These are phyloP conservation scores for Garcia nutans DNA, from an alignment of 345 rosid genomes.

Conservation along the genomic window DNA sequence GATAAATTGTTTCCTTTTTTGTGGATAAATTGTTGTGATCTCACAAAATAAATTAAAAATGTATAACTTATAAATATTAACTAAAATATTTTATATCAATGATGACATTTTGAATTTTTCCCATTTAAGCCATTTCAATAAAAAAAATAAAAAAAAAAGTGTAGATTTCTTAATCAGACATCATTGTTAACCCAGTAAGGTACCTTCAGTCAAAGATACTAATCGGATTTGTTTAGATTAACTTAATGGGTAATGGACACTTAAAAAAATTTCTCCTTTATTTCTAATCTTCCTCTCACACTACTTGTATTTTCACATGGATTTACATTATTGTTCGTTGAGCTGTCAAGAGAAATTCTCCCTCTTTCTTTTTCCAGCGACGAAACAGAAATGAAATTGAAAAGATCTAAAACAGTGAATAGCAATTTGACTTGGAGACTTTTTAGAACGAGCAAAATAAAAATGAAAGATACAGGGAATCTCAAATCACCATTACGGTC, in stretches of 20 bases:
- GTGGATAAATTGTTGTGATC: neutral
- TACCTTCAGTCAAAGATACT: constrained; percentile 12
- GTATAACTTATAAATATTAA: neutral
- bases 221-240: neutral
- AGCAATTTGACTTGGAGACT: too few species aligned
- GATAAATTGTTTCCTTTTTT: too few species aligned
- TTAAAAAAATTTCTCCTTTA: neutral
- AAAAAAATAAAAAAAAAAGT: neutral
- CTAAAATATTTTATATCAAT: too few species aligned
- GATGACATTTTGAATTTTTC: too few species aligned
- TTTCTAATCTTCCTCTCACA: constrained; percentile 10
- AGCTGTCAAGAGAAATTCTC: constrained; percentile 11
- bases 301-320: neutral
- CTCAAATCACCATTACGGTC: neutral
- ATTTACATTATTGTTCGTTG: constrained; percentile 15
- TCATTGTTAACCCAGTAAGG: neutral
- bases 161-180: neutral
- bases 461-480: neutral
- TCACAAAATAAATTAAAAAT: neutral
- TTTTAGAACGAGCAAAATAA: neutral
- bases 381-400: neutral
- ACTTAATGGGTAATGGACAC: neutral
- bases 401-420: neutral
- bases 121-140: too few species aligned
- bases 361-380: neutral